A percentile compares a stretch with the other conserved stretches of the same genome.
These are phyloP conservation scores for Salix arbutifolia DNA, from an alignment of 345 rosid species.

Conservation along the genomic window DNA sequence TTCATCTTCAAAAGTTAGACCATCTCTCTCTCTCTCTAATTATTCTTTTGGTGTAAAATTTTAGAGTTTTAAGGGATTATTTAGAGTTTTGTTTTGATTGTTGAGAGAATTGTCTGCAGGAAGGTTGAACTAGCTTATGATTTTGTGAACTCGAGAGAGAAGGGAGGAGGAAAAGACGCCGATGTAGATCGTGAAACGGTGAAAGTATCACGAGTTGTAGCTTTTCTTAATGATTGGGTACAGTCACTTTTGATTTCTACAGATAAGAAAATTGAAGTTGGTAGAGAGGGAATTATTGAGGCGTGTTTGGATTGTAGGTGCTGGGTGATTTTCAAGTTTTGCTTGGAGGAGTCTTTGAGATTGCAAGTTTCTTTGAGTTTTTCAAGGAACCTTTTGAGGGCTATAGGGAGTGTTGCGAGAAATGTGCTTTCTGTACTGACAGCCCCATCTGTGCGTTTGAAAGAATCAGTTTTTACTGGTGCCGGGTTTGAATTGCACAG, in stretches of 20 bases:
- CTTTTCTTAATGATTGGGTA: conserved; percentile 73
- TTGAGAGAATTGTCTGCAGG: conserved; percentile 45
- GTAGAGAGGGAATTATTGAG: conserved; percentile 23
- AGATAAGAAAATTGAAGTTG: conserved; percentile 36
- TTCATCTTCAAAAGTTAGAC: conserved; percentile 53
- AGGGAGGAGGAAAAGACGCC: conserved; percentile 23
- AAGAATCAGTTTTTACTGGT: conserved; percentile 25
- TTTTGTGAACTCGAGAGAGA: conserved; percentile 38
- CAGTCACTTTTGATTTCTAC: conserved; percentile 52
- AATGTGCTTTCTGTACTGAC: conserved; percentile 34
- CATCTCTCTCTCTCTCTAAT: not conserved
- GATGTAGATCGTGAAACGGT: conserved; percentile 59
- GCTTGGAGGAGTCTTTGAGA: conserved; percentile 55
- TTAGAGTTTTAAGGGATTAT: not conserved
- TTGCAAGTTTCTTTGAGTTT: conserved; percentile 52
- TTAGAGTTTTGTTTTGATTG: conserved; percentile 2
- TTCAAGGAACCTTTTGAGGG: conserved; percentile 52
- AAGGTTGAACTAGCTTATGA: conserved; percentile 60
- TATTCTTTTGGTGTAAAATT: not conserved
- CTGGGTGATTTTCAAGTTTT: conserved; percentile 73
- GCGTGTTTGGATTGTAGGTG: conserved; percentile 65
- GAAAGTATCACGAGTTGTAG: conserved; percentile 47
- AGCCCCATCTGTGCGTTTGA: conserved; percentile 14
- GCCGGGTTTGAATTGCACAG: conserved; percentile 46
- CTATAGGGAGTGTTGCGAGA: conserved; percentile 42